Evolutionary conservation across 116 monocot species (phyloP).

Genomic region (Cymodocea nodosa): DNA sequence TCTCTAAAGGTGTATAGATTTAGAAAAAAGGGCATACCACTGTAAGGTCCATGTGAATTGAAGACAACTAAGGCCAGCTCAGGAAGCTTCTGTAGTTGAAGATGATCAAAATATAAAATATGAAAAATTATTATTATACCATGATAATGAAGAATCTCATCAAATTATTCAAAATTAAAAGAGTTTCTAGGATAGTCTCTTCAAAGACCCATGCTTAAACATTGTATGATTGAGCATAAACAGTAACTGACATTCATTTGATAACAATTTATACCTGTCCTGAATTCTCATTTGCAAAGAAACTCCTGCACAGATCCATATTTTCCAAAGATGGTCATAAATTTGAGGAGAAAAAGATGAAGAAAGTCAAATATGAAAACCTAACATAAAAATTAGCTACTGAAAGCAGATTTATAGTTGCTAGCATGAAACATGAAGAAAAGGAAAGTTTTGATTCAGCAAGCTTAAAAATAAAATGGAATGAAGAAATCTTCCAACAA

Average conservation of each 20-base stretch:
- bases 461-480: neutral
- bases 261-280: constrained; percentile 21
- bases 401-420: neutral
- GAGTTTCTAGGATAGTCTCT: neutral
- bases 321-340: no score
- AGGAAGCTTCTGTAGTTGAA: constrained; percentile 44
- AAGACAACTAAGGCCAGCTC: constrained; percentile 82
- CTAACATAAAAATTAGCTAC: neutral
- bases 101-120: neutral
- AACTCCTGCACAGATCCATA: constrained; percentile 15
- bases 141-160: neutral
- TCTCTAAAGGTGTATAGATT: no score
- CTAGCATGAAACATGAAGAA: neutral
- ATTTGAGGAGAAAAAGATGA: no score
- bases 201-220: no score
- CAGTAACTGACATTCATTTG: neutral
- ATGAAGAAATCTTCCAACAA: no score
- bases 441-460: neutral
- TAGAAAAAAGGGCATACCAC: constrained; percentile 27
- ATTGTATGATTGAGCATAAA: neutral
- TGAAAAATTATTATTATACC: neutral
- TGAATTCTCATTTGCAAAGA: constrained; percentile 20
- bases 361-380: neutral
- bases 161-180: neutral
- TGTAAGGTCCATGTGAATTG: constrained; percentile 77